Evolutionary conservation across 441 rosid species (phyloP), one percentile per base, ranked within the genome.

Genomic region (Lepidium campestre): DNA sequence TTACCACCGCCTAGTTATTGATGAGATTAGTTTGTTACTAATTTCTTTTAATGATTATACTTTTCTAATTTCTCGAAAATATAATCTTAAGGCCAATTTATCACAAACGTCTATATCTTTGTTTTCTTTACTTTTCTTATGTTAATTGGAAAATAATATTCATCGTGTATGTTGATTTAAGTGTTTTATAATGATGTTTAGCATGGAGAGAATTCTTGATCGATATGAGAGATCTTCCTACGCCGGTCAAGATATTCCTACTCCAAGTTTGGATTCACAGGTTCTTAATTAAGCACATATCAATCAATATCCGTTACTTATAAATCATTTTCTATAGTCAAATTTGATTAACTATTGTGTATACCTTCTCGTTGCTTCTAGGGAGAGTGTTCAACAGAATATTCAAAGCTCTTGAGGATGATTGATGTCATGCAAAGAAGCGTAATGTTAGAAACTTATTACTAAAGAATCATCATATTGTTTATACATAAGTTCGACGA

Each of bases 121-220:
- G 31, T 27, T 27, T 27, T n/a, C n/a, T n/a, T n/a, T n/a, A n/a
- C n/a, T n/a, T n/a, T n/a, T 27, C 31, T 6, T 27, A 27, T 27
- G 31, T 27, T 5, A 27, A 27, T 6, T 27, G 31, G 8, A 27
- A 25, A 27, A 27, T 27, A 6, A 6, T 27, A 27, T 27, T 27
- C 7, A 18, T 27, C 6, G 6, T 34, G 40, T 18, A 25, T 48
- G 59, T 17, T 63, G 44, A 17, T 45, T n/a, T n/a, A n/a, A n/a
- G 29, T 27, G 60, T 37, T 3, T 11, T 46, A 35, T 35, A 22
- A 42, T 17, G n/a, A 45, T 73, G 19, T 58, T 27, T 86, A 93
- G 98, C 77, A 83, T 91, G 88, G 98, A 89, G 62, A 79, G 71
- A 9, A 86, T 89, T 75, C 70, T 91, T 15, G 90, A 87, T 73